phyloP scores from a whole-genome alignment of 176 grass and related monocot species.

The Bothriochloa decipiens region DNA sequence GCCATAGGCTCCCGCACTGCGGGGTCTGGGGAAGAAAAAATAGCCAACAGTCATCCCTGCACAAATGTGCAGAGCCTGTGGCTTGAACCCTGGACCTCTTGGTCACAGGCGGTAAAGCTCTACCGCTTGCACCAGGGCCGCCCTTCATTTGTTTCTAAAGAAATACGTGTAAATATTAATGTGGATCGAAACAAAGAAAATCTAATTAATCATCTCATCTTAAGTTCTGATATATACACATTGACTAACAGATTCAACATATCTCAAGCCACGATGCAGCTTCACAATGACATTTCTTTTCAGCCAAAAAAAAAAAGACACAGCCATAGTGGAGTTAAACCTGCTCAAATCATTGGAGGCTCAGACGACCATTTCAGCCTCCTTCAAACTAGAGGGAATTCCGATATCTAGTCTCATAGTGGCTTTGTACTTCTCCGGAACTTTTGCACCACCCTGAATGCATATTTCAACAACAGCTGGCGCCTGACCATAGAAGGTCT shows the following conservation, averaged over 20 bases:
- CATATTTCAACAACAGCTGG: constrained; percentile 94
- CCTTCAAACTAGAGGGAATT: constrained; percentile 75
- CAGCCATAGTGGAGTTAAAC: not conserved
- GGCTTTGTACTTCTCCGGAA: constrained; percentile 82
- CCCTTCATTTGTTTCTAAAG: not conserved
- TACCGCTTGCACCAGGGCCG: too few species aligned
- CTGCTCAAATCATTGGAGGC: not conserved
- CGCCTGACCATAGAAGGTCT: constrained; percentile 92
- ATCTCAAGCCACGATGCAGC: not conserved
- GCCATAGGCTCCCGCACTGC: too few species aligned
- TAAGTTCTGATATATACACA: constrained; percentile 43
- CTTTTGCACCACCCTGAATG: constrained; percentile 56
- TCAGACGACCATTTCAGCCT: constrained; percentile 94
- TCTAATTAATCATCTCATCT: not conserved
- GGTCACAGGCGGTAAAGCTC: too few species aligned
- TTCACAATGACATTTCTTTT: not conserved
- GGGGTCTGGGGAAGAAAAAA: too few species aligned
- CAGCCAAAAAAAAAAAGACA: not conserved
- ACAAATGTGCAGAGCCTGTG: too few species aligned
- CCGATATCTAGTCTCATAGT: constrained; percentile 93
- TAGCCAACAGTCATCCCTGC: too few species aligned
- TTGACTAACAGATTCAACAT: constrained; percentile 4
- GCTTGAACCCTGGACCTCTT: too few species aligned
- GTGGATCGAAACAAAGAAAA: not conserved
- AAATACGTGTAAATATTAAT: not conserved